A percentile compares a stretch with the other conserved stretches of the same genome.
phyloP scores from a whole-genome alignment of 2,329 filamentous ascomycete species.

The Torrubiella hemipterigena region DNA sequence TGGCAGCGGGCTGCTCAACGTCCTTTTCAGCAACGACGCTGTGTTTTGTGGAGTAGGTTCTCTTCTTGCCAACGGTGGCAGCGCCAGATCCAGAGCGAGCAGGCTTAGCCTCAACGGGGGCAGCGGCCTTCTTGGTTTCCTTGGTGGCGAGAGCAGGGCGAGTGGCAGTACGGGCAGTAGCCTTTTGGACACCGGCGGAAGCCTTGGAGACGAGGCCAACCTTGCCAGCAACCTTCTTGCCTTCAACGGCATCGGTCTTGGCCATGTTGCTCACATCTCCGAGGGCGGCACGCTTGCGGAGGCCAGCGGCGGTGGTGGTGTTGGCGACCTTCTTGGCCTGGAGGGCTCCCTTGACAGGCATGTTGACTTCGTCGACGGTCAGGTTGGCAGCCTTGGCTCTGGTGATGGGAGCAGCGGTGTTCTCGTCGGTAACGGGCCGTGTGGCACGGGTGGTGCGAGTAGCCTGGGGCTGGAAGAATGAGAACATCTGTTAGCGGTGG shows the following conservation, averaged over 20 bases:
- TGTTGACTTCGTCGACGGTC: constrained; percentile 47
- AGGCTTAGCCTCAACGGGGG: constrained; percentile 59
- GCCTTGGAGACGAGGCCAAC: constrained; percentile 66
- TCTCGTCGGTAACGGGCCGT: constrained; percentile 83
- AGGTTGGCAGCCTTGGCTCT: constrained; percentile 67
- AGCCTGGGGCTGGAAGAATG: too few species aligned
- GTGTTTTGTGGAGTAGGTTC: constrained; percentile 43
- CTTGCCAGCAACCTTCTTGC: constrained; percentile 63
- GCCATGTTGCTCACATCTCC: constrained; percentile 93
- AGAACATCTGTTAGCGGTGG: too few species aligned
- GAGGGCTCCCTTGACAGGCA: constrained; percentile 48
- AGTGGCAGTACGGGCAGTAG: constrained; percentile 40
- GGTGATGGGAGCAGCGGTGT: constrained; percentile 74
- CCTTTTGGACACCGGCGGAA: constrained; percentile 71
- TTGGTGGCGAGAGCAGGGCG: constrained; percentile 55
- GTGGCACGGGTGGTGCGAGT: constrained; percentile 59
- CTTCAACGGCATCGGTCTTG: constrained; percentile 60
- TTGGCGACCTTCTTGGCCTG: constrained; percentile 56
- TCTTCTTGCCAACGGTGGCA: constrained; percentile 53
- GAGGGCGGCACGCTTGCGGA: constrained; percentile 69
- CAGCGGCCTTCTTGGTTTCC: constrained; percentile 53
- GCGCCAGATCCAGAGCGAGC: constrained; percentile 61
- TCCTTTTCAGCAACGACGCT: constrained; percentile 49
- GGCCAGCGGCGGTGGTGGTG: constrained; percentile 32
- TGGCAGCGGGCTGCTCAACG: constrained; percentile 55